Evolutionary conservation across 148 eudicot genomes (phyloP).

Genomic region (Vaccinium corymbosum): DNA sequence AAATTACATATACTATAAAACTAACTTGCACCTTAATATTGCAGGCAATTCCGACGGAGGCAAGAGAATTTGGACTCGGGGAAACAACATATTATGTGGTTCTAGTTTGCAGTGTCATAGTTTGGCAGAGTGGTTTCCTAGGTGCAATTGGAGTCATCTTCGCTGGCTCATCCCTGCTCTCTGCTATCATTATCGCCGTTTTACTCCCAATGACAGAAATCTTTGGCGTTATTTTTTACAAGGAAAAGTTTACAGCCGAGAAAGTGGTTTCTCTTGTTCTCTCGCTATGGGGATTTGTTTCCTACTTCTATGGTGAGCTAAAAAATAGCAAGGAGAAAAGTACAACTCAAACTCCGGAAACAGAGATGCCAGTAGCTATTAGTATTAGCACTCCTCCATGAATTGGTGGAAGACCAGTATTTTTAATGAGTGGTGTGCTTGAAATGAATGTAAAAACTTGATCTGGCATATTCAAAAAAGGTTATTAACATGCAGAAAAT

Average conservation of each 20-base stretch:
- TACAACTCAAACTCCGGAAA: not conserved
- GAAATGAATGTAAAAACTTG: not conserved
- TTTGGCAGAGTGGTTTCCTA: not conserved
- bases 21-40: not conserved
- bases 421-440: not conserved
- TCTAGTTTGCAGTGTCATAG: conserved; percentile 25
- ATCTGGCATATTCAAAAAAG: not conserved
- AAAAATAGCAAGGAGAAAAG: not conserved
- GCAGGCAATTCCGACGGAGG: conserved; percentile 38
- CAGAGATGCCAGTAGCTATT: not conserved
- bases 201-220: conserved; percentile 43
- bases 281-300: not conserved
- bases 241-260: conserved; percentile 3
- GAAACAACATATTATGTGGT: conserved; percentile 28
- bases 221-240: conserved; percentile 23
- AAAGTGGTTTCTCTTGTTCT: not conserved
- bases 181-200: conserved; percentile 40
- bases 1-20: not conserved
- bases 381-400: not conserved
- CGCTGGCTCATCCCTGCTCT: conserved; percentile 25
- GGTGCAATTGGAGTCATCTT: not conserved
- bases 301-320: not conserved
- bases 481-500: not conserved
- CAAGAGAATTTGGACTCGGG: conserved; percentile 34
- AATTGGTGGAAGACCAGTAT: not conserved